phyloP scores from a whole-genome alignment of 805 yeast species.

The Tetrapisispora arboricola region DNA sequence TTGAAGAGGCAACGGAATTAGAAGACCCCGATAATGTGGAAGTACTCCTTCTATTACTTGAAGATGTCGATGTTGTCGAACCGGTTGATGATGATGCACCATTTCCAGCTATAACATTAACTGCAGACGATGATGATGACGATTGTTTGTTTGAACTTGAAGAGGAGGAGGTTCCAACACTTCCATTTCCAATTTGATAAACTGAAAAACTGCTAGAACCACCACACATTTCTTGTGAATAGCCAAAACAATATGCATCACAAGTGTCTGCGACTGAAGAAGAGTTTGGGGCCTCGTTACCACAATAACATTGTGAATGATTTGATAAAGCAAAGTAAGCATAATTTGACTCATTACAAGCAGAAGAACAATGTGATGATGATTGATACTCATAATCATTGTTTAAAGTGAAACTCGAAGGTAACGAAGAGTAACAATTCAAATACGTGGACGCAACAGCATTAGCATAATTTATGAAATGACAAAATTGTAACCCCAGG shows the following conservation, averaged over 20 bases:
- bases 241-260: slow-evolving; percentile 44
- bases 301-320: slow-evolving; percentile 27
- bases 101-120: not conserved
- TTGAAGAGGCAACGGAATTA: slow-evolving; percentile 3
- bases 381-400: slow-evolving; percentile 22
- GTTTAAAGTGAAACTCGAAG: slow-evolving; percentile 19
- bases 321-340: slow-evolving; percentile 25
- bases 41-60: slow-evolving; percentile 4
- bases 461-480: not conserved
- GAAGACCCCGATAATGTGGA: slow-evolving; percentile 1
- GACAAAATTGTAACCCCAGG: not conserved
- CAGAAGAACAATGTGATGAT: slow-evolving; percentile 16
- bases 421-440: slow-evolving; percentile 24
- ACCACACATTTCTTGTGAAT: slow-evolving; percentile 50
- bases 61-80: slow-evolving; percentile 2
- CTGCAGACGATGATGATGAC: not conserved
- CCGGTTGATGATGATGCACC: slow-evolving; percentile 4
- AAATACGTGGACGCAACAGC: slow-evolving; percentile 12
- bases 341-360: slow-evolving; percentile 14
- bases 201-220: slow-evolving; percentile 41
- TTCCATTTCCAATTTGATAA: slow-evolving; percentile 27
- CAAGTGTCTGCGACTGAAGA: slow-evolving; percentile 15
- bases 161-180: slow-evolving; percentile 2
- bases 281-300: slow-evolving; percentile 16
- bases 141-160: not conserved